phyloP scores from a whole-genome alignment of 2,329 filamentous ascomycete genomes.

The Monosporascus sp. region DNA sequence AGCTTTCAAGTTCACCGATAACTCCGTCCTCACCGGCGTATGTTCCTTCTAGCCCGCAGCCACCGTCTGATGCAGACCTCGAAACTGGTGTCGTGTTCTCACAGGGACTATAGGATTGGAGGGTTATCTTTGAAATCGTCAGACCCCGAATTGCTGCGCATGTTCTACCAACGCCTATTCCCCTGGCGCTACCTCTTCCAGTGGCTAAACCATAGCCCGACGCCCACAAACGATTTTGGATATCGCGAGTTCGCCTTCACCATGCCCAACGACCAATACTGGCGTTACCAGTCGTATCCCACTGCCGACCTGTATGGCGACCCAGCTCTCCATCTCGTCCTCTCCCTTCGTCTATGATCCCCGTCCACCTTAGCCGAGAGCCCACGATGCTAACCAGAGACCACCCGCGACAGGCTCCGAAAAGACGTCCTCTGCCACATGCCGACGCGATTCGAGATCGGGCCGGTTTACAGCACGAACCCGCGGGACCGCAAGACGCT shows the following conservation, averaged over 20 bases:
- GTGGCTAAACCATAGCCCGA: slow-evolving; percentile 92
- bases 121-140: slow-evolving; percentile 43
- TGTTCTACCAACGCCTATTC: slow-evolving; percentile 93
- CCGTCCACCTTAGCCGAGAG: too few relatives aligned
- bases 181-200: slow-evolving; percentile 94
- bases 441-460: slow-evolving; percentile 95
- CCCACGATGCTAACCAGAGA: slow-evolving; percentile 1
- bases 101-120: slow-evolving; percentile 24
- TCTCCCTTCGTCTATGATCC: too few relatives aligned
- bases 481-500: slow-evolving; percentile 88
- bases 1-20: slow-evolving; percentile 37
- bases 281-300: slow-evolving; percentile 75
- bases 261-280: slow-evolving; percentile 84
- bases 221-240: slow-evolving; percentile 79
- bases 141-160: slow-evolving; percentile 81
- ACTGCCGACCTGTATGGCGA: slow-evolving; percentile 45
- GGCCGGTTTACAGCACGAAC: slow-evolving; percentile 92
- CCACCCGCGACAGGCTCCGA: slow-evolving; percentile 55
- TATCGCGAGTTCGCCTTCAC: slow-evolving; percentile 97
- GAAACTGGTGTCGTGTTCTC: slow-evolving; percentile 6
- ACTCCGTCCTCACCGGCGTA: slow-evolving; percentile 33
- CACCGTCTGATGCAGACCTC: background rate
- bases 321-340: background rate
- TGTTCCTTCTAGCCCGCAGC: slow-evolving; percentile 29
- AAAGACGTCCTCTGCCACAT: slow-evolving; percentile 87